Percentiles rank a stretch among this genome's conserved stretches.
Evolutionary conservation across 176 grass and related monocot genomes (phyloP).

Genomic region (Carex scoparia): DNA sequence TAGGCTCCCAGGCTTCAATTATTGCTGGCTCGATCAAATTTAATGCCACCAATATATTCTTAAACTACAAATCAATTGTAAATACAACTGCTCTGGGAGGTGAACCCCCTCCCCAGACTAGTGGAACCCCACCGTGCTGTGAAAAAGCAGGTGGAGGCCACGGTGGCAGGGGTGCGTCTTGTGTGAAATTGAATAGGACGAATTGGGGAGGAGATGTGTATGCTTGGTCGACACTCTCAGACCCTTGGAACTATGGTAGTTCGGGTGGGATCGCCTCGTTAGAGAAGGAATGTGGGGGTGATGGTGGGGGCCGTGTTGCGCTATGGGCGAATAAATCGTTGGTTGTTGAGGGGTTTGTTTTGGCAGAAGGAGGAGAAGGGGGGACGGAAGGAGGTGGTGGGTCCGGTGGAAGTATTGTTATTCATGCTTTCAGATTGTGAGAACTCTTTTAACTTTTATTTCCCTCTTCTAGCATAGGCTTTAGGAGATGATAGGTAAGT

Average conservation of each 20-base stretch:
- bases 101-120: slow-evolving; percentile 68
- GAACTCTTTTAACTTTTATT: slow-evolving; percentile 14
- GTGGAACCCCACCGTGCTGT: slow-evolving; percentile 66
- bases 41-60: slow-evolving; percentile 35
- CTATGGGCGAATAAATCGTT: slow-evolving; percentile 42
- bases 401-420: slow-evolving; percentile 90
- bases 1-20: slow-evolving; percentile 34
- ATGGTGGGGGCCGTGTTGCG: slow-evolving; percentile 69
- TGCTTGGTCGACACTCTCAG: slow-evolving; percentile 51
- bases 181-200: slow-evolving; percentile 57
- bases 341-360: slow-evolving; percentile 53
- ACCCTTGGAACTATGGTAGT: slow-evolving; percentile 88
- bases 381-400: slow-evolving; percentile 64
- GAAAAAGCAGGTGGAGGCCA: slow-evolving; percentile 80
- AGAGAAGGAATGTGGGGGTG: slow-evolving; percentile 42
- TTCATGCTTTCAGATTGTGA: slow-evolving; percentile 93
- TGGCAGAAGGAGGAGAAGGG: slow-evolving; percentile 79
- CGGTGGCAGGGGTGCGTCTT: slow-evolving; percentile 78
- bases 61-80: slow-evolving; percentile 41
- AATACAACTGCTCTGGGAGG: slow-evolving; percentile 62
- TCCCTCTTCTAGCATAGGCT: background rate
- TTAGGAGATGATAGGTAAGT: background rate
- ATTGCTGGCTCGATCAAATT: slow-evolving; percentile 55
- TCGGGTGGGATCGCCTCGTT: slow-evolving; percentile 50
- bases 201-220: slow-evolving; percentile 98